Conservation (phyloP, 306 rosid species). For the Inga leiocalycina region DNA sequence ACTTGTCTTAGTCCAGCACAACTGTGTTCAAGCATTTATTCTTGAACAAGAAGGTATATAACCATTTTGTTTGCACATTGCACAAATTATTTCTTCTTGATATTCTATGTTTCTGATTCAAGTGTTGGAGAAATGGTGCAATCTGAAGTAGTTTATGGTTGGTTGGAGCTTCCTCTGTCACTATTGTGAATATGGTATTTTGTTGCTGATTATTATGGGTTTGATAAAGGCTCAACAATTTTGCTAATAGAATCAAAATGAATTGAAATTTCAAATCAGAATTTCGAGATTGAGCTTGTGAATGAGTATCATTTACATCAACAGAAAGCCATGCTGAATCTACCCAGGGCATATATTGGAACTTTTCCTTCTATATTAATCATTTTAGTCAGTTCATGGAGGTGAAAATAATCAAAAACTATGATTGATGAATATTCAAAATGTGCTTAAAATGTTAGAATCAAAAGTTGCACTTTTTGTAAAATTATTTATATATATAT, state of each 20-base stretch:
- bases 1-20: slow-evolving; percentile 86
- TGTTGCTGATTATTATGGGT: not conserved
- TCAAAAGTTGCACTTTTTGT: not conserved
- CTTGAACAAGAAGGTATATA: slow-evolving; percentile 34
- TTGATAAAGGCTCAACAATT: not conserved
- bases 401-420: not conserved
- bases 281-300: not conserved
- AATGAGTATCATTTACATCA: not conserved
- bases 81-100: not conserved
- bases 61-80: not conserved
- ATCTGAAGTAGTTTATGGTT: not conserved
- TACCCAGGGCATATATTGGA: not conserved
- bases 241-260: not conserved
- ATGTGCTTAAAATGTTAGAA: not conserved
- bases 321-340: not conserved
- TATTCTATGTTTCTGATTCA: slow-evolving; percentile 11
- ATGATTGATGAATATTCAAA: not conserved
- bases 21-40: slow-evolving; percentile 74
- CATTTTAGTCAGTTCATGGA: not conserved
- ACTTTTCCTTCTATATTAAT: not conserved
- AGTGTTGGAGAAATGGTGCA: not conserved
- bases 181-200: not conserved
- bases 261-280: not conserved
- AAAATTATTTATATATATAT: not conserved
- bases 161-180: not conserved